Conservation (phyloP, 768 basidiomycete species). For the Daedalea quercina region DNA sequence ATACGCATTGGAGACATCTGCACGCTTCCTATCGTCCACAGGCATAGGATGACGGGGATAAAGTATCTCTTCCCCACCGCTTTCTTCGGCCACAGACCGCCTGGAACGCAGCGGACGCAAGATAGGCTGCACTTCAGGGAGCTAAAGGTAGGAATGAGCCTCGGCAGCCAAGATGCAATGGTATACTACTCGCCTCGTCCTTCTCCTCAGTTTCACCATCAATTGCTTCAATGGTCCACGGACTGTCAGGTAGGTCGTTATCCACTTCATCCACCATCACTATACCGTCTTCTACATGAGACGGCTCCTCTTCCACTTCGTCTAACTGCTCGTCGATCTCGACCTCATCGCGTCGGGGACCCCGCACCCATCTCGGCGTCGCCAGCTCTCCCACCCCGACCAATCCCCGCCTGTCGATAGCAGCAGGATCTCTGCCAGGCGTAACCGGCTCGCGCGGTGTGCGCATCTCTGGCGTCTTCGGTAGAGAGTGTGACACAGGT, state of each 20-base stretch:
- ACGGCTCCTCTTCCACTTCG: constrained; percentile 27
- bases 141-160: constrained; percentile 24
- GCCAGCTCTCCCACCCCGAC: constrained; percentile 94
- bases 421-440: constrained; percentile 68
- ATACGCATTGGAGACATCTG: neutral
- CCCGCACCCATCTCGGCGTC: constrained; percentile 88
- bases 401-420: constrained; percentile 80
- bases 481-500: constrained; percentile 28
- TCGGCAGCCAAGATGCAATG: neutral
- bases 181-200: constrained; percentile 46
- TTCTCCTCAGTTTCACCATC: constrained; percentile 64
- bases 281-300: constrained; percentile 20
- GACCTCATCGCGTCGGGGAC: constrained; percentile 30
- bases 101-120: constrained; percentile 48
- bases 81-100: constrained; percentile 73
- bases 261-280: constrained; percentile 27
- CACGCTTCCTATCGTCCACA: constrained; percentile 15
- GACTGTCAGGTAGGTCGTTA: constrained; percentile 63
- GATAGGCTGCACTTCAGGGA: constrained; percentile 35
- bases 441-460: constrained; percentile 51
- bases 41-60: constrained; percentile 62
- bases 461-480: constrained; percentile 58
- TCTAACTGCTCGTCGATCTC: constrained; percentile 29
- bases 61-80: constrained; percentile 85
- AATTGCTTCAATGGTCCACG: constrained; percentile 84